Percentiles rank a stretch among this genome's conserved stretches.
Evolutionary conservation across 116 monocot genomes (phyloP).

Genomic region (Papilionanthe hybrid): DNA sequence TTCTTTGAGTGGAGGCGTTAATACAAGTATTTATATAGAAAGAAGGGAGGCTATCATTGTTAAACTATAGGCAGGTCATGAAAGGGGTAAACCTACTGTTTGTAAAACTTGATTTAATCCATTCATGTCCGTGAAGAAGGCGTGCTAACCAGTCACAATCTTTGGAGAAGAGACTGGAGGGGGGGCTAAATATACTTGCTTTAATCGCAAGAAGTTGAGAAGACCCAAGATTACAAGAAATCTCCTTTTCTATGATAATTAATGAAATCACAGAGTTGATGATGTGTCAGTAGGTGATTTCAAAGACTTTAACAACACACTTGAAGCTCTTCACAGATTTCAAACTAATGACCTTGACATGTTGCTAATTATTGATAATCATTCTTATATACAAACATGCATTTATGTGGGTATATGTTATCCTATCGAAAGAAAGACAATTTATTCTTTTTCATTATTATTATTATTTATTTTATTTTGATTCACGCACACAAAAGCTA

Average conservation of each 20-base stretch:
- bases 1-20: background rate
- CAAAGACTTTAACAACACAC: slow-evolving; percentile 5
- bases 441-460: no score
- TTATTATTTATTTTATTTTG: no score
- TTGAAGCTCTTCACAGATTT: background rate
- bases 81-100: no score
- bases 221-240: slow-evolving; percentile 53
- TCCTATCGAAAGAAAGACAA: no score
- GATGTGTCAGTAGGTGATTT: slow-evolving; percentile 7
- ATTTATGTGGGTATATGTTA: background rate
- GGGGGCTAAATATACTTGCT: background rate
- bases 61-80: no score
- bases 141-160: slow-evolving; percentile 12
- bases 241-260: slow-evolving; percentile 5
- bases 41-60: background rate
- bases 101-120: no score
- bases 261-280: background rate
- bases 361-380: background rate
- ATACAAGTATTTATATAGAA: slow-evolving; percentile 10
- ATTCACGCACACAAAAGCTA: no score
- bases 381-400: background rate
- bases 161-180: background rate
- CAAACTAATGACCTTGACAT: slow-evolving; percentile 3
- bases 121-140: background rate
- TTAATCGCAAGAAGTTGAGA: slow-evolving; percentile 18